phyloP scores from a whole-genome alignment of 352 stramenopile species.

The Phytophthora agathidicida region DNA sequence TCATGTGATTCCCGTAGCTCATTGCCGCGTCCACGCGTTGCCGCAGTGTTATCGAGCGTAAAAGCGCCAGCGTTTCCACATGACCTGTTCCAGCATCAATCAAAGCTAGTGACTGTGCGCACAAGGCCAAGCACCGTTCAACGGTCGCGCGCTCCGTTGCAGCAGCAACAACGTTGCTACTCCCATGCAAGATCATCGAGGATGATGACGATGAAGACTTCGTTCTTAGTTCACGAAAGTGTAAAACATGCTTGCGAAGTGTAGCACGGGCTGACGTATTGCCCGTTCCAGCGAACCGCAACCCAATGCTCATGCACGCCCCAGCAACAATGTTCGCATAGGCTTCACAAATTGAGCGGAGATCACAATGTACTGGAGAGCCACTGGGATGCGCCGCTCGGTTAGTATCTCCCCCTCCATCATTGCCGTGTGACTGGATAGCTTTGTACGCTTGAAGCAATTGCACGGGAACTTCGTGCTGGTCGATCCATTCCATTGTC shows the following conservation, averaged over 20 bases:
- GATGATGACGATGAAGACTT: slow-evolving; percentile 44
- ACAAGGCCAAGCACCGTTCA: slow-evolving; percentile 93
- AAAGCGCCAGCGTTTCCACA: slow-evolving; percentile 91
- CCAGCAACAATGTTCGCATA: slow-evolving; percentile 95
- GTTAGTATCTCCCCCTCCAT: slow-evolving; percentile 8
- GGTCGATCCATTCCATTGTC: slow-evolving; percentile 91
- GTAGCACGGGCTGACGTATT: slow-evolving; percentile 58
- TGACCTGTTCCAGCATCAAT: slow-evolving; percentile 97
- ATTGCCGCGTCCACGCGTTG: slow-evolving; percentile 84
- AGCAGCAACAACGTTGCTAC: slow-evolving; percentile 57
- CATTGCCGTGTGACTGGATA: slow-evolving; percentile 14
- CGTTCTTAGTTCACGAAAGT: slow-evolving; percentile 78
- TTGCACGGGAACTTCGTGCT: slow-evolving; percentile 62
- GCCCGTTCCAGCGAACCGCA: slow-evolving; percentile 94
- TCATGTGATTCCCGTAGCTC: slow-evolving; percentile 97
- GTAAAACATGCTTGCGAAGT: slow-evolving; percentile 65
- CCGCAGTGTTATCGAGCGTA: slow-evolving; percentile 87
- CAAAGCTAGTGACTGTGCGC: slow-evolving; percentile 92
- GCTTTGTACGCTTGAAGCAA: slow-evolving; percentile 55
- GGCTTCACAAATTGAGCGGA: slow-evolving; percentile 92
- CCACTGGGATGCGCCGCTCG: slow-evolving; percentile 5
- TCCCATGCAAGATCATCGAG: slow-evolving; percentile 30
- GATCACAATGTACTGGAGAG: slow-evolving; percentile 62
- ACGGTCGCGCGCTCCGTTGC: slow-evolving; percentile 88
- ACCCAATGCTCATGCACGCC: slow-evolving; percentile 94